These are phyloP conservation scores for Rutstroemia sp. DNA, from an alignment of 2,329 filamentous ascomycete species.

Conservation along the genomic window DNA sequence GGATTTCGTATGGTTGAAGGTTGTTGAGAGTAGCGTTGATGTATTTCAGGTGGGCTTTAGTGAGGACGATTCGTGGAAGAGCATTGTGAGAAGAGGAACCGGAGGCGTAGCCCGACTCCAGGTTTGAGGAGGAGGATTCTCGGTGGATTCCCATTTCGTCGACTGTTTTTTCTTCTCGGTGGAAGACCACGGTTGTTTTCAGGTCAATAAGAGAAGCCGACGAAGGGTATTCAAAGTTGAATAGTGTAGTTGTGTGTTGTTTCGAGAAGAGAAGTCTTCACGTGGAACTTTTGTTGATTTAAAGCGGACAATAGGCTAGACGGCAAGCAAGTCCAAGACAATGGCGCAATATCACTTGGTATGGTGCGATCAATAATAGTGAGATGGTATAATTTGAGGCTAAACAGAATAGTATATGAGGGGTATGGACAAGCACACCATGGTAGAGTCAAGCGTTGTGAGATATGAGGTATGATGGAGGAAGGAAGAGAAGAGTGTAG, in stretches of 20 bases:
- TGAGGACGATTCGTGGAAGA: constrained; percentile 76
- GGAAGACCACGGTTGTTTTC: neutral
- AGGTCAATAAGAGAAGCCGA: too few relatives aligned
- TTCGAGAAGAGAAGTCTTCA: neutral
- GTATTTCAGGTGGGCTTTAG: constrained; percentile 78
- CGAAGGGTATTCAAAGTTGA: neutral
- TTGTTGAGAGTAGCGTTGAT: constrained; percentile 84
- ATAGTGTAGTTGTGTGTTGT: neutral
- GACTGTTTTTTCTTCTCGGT: neutral
- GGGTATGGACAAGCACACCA: neutral
- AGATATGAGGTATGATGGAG: neutral
- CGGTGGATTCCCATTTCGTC: constrained; percentile 23
- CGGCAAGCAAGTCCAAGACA: neutral
- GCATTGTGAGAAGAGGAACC: constrained; percentile 49
- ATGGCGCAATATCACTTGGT: constrained; percentile 3
- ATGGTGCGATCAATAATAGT: constrained; percentile 4
- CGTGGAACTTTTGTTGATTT: neutral
- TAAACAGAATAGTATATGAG: neutral
- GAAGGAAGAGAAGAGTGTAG: neutral
- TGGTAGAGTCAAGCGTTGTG: neutral
- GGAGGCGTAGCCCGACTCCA: constrained; percentile 81
- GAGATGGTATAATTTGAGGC: neutral
- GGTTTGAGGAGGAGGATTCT: constrained; percentile 31
- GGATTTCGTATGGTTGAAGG: constrained; percentile 83
- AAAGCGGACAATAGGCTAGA: neutral